Evolutionary conservation across 106 monocot species (phyloP), one percentile per base, ranked within the genome.

Genomic region (Agapanthus africanus): DNA sequence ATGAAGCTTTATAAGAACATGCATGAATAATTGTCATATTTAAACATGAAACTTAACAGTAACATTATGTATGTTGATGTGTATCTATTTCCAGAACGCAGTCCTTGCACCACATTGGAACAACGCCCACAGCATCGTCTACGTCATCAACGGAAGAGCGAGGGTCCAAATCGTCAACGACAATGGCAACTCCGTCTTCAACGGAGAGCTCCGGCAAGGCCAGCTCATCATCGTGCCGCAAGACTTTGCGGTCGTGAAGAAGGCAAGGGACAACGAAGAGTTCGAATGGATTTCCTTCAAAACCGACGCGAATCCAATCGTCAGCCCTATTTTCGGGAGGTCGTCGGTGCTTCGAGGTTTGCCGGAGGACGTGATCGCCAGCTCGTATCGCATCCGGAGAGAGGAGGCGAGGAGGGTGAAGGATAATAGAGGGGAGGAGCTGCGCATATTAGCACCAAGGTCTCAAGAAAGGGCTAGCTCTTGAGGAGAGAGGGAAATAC

Each of bases 241-340:
- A 59, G 34, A 78, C 59, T 78, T 59, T 34, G 59, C 49, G 21
- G 34, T 40, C 44, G 22, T 65, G 42, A 50, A 54, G 36, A 30
- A 60, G 37, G 71, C 80, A 0, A 59, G 31, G 59, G 46, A 44
- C 36, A 54, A 76, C 36, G 63, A 76, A 27, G 71, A 60, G 11
- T 49, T 76, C 18, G 80, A 75, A 47, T 80, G 80, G 80, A 76
- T 80, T 16, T 14, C 76, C 7, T 66, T 80, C 71, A 71, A 71
- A 50, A 80, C 75, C 14, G 39, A 15, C 23, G 80, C n/a, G 3
- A 5, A 30, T 1, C 16, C 76, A 4, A 50, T 80, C 21, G 66
- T 36, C 13, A 76, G 70, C 60, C 65, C 40, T 37, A 54, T 80
- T 23, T 71, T 36, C 28, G 75, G 80, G 13, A 46, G 67, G 59